A percentile compares a stretch with the other conserved stretches of the same genome.
These are phyloP conservation scores for Boletus insuetus DNA, from an alignment of 768 basidiomycete genomes.

Conservation along the genomic window DNA sequence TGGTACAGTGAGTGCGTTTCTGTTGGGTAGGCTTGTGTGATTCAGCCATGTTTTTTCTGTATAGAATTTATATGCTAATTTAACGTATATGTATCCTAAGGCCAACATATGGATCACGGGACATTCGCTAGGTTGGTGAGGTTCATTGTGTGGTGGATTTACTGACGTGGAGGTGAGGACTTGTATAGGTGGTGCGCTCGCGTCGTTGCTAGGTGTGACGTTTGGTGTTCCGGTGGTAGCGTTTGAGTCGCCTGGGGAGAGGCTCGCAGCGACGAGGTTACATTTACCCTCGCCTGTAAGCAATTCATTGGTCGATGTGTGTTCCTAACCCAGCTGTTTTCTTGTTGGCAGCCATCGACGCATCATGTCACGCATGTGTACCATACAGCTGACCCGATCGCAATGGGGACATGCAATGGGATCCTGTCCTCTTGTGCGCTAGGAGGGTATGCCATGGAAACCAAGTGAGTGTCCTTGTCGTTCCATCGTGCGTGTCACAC, in stretches of 20 bases:
- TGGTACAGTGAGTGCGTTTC: constrained; percentile 63
- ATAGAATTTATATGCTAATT: constrained; percentile 92
- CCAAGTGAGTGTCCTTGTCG: constrained; percentile 42
- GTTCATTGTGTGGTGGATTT: constrained; percentile 10
- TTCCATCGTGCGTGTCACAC: not conserved
- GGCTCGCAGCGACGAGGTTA: constrained; percentile 70
- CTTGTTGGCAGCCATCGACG: constrained; percentile 52
- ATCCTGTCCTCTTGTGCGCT: constrained; percentile 77
- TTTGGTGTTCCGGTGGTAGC: constrained; percentile 87
- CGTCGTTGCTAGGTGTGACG: constrained; percentile 79
- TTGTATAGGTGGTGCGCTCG: constrained; percentile 55
- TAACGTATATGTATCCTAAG: constrained; percentile 88
- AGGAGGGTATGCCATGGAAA: constrained; percentile 88
- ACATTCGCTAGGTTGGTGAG: constrained; percentile 59
- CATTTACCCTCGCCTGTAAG: constrained; percentile 85
- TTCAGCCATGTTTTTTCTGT: not conserved
- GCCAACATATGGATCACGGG: constrained; percentile 87
- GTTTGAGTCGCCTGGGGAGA: constrained; percentile 89
- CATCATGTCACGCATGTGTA: constrained; percentile 88
- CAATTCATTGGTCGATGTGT: constrained; percentile 1
- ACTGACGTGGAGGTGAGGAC: constrained; percentile 25
- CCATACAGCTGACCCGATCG: constrained; percentile 92
- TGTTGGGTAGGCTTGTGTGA: not conserved
- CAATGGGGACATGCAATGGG: constrained; percentile 87
- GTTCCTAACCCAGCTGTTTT: not conserved